phyloP scores from a whole-genome alignment of 1,284 basidiomycete genomes.

The Rhodofomes roseus region DNA sequence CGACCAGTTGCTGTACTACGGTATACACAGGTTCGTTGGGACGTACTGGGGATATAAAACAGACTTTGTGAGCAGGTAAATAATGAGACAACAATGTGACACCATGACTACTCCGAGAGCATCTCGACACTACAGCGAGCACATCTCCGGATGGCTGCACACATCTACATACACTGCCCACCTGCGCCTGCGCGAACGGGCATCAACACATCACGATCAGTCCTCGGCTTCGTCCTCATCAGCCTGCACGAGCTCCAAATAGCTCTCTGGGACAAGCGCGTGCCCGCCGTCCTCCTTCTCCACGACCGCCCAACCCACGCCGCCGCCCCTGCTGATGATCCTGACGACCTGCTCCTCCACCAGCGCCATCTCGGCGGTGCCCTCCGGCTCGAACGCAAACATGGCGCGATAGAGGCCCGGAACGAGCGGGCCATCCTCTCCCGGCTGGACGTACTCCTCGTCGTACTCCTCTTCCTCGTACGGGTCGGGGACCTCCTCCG shows the following conservation, averaged over 20 bases:
- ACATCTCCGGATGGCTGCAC: not conserved
- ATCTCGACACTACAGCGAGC: not conserved
- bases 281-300: slow-evolving; percentile 42
- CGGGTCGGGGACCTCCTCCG: slow-evolving; percentile 26
- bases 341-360: slow-evolving; percentile 67
- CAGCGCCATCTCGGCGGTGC: slow-evolving; percentile 71
- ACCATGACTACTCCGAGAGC: not conserved
- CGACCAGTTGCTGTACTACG: not conserved
- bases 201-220: not conserved
- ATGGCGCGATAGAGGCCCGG: slow-evolving; percentile 71
- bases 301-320: slow-evolving; percentile 73
- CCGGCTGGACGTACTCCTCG: slow-evolving; percentile 24
- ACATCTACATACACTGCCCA: not conserved
- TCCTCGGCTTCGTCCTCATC: slow-evolving; percentile 6
- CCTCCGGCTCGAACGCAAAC: slow-evolving; percentile 70
- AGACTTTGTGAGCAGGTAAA: not conserved
- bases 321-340: slow-evolving; percentile 67
- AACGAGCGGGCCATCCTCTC: slow-evolving; percentile 36
- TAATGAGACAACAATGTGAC: slow-evolving; percentile 3
- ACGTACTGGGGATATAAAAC: not conserved
- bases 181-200: not conserved
- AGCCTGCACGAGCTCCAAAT: slow-evolving; percentile 48
- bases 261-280: slow-evolving; percentile 67
- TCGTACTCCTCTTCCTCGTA: slow-evolving; percentile 26
- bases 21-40: not conserved